These are phyloP conservation scores for Ambrosia hybrid DNA, from an alignment of 140 eudicot genomes.

Conservation along the genomic window DNA sequence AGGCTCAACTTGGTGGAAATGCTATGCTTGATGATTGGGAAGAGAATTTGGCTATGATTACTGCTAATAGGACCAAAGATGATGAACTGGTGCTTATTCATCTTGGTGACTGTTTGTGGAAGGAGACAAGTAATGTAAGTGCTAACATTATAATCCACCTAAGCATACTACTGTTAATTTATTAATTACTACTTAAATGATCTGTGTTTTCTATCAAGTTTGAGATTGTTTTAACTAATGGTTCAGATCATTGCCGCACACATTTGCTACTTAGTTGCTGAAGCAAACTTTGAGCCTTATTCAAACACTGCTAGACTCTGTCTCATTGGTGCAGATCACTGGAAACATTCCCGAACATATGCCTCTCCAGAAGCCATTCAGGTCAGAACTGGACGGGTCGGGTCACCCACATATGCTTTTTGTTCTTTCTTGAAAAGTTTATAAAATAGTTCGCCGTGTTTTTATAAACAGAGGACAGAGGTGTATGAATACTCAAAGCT, in stretches of 20 bases:
- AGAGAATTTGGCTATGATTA: conserved; percentile 91
- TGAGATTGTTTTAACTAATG: conserved; percentile 15
- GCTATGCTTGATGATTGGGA: conserved; percentile 94
- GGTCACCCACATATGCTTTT: background rate
- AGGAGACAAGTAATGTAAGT: conserved; percentile 87
- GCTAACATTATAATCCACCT: conserved; percentile 12
- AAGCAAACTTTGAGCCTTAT: conserved; percentile 88
- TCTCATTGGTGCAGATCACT: conserved; percentile 96
- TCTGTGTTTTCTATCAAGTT: background rate
- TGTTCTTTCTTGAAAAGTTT: background rate
- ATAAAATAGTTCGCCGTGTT: conserved; percentile 3
- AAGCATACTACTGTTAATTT: conserved; percentile 1
- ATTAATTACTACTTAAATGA: background rate
- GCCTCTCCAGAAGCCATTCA: conserved; percentile 98
- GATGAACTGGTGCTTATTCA: conserved; percentile 95
- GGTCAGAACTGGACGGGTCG: conserved; percentile 34
- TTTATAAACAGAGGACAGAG: conserved; percentile 77
- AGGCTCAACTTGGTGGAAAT: conserved; percentile 58
- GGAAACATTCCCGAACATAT: conserved; percentile 85
- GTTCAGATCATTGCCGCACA: conserved; percentile 89
- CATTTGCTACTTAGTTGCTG: conserved; percentile 93
- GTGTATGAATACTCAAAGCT: conserved; percentile 84
- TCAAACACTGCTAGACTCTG: conserved; percentile 93
- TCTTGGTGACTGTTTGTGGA: conserved; percentile 96
- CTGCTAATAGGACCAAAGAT: conserved; percentile 91